Evolutionary conservation across 169 alveolate species (phyloP), one percentile per base, ranked within the genome.

Genomic region (Plasmodium ovale): DNA sequence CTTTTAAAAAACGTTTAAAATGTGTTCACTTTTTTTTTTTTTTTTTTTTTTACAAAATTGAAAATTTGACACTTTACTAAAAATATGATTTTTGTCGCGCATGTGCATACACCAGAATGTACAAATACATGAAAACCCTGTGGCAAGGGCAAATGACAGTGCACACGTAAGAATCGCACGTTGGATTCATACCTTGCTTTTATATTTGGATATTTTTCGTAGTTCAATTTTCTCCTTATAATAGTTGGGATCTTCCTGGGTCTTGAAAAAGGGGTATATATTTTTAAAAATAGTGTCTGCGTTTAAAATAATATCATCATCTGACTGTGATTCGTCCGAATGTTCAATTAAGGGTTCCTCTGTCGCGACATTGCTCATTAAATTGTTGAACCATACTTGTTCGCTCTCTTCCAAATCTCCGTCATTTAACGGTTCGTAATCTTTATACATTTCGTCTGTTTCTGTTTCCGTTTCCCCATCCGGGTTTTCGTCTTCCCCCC

Each of bases 201-300:
- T n/a, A n/a, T n/a, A n/a, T n/a, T n/a, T n/a, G n/a, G n/a, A n/a
- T n/a, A n/a, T n/a, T 82, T 51, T 65, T 21, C 51, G 23, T 23
- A 82, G 44, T 47, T 82, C 62, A 25, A 65, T 82, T 65, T 82
- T 82, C 49, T 82, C 54, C 7, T 3, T 31, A 9, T 49, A 9
- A 82, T 65, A 82, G 29, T 21, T 65, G 1, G 69, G 62, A 47
- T 82, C 90, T 37, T 82, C 90, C 19, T 82, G 84, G 7, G 82
- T 65, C 65, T 82, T 82, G 53, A 82, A 82, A 59, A 82, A 82
- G 19, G 90, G 90, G 19, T 82, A 82, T 37, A 82, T 82, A 65
- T 64, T 82, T 53, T 82, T 82, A 49, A 82, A 82, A 25, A 82
- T 82, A n/a, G 23, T 42, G 51, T 82, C 84, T 10, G 90, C 37